Evolutionary conservation across 1,284 basidiomycete genomes (phyloP), one percentile per base, ranked within the genome.

Genomic region (Lignosus rhinocerotis): DNA sequence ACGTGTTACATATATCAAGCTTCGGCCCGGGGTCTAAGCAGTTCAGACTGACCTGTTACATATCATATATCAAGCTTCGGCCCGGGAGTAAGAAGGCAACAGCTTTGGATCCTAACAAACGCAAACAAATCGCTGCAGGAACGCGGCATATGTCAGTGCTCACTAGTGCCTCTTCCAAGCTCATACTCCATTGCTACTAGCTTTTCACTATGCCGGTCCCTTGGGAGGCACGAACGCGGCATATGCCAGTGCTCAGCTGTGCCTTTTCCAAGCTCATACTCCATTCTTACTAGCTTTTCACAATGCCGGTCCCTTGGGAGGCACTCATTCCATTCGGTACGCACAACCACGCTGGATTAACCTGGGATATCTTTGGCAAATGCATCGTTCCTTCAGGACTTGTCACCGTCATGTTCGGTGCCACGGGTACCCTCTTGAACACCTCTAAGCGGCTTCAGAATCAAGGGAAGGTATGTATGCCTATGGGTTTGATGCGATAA

Each of bases 301-400:
- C 48, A 58, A 96, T 96, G 94, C 94, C 94, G 58, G 87, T 96
- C 69, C 94, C 94, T 65, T 96, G 92, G 89, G 94, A 96, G 80
- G 93, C 94, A 48, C 82, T 96, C 67, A 92, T 97, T 79, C 94
- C 94, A 46, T 94, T 94, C 70, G 94, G 94, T 94, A 72, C 46
- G 63, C 39, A 33, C 31, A 6, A 30, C 2, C 1, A 12, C n/a
- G 9, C 17, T 21, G 12, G 6, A 5, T 36, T 11, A 34, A 8
- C 11, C 3, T 12, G 8, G 3, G 5, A 36, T 14, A 3, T 30
- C 11, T 8, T 2, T 16, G 16, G n/a, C 45, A 39, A 52, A 41
- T 30, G n/a, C 32, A 8, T 36, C 43, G 9, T 46, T 17, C 39
- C 21, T 25, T 5, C 61, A 96, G 94, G 86, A 74, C 85, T 96